These are phyloP conservation scores for Tardiomyces digboiensis DNA, from an alignment of 1,139 yeast species.

Conservation along the genomic window DNA sequence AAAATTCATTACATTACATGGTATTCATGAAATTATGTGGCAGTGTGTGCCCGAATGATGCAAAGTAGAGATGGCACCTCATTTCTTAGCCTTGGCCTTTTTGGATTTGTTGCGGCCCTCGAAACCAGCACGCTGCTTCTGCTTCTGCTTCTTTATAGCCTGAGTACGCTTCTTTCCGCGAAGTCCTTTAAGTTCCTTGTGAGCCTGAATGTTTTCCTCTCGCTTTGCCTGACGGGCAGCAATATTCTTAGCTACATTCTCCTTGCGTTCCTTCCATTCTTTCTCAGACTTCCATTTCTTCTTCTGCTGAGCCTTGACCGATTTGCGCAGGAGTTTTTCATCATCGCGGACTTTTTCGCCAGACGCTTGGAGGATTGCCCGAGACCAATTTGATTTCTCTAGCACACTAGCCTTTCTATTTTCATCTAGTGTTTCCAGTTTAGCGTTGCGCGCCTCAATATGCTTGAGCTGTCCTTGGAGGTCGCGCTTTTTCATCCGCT, in stretches of 20 bases:
- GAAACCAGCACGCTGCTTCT: slow-evolving; percentile 18
- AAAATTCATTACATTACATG: neutral
- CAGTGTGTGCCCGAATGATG: too few species aligned
- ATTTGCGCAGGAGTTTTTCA: slow-evolving; percentile 76
- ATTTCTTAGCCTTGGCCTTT: slow-evolving; percentile 7
- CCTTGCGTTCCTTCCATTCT: slow-evolving; percentile 77
- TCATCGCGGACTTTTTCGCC: slow-evolving; percentile 85
- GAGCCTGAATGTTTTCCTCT: slow-evolving; percentile 75
- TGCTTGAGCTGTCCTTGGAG: slow-evolving; percentile 72
- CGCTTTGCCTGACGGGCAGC: slow-evolving; percentile 72
- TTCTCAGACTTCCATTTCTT: slow-evolving; percentile 69
- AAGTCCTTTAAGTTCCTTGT: slow-evolving; percentile 65
- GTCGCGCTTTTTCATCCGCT: slow-evolving; percentile 59
- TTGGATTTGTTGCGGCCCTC: slow-evolving; percentile 12
- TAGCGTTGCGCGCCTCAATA: slow-evolving; percentile 64
- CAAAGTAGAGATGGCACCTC: neutral
- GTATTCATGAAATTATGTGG: neutral
- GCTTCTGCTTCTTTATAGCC: slow-evolving; percentile 12
- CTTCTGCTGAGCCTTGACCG: slow-evolving; percentile 72
- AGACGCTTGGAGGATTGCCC: slow-evolving; percentile 77
- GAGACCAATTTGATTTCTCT: slow-evolving; percentile 79
- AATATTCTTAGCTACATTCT: slow-evolving; percentile 64
- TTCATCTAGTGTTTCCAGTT: slow-evolving; percentile 48
- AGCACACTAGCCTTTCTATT: slow-evolving; percentile 52
- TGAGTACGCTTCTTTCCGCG: slow-evolving; percentile 14